Evolutionary conservation across 176 grass and related monocot species (phyloP).

Genomic region (Metroxylon sagu): DNA sequence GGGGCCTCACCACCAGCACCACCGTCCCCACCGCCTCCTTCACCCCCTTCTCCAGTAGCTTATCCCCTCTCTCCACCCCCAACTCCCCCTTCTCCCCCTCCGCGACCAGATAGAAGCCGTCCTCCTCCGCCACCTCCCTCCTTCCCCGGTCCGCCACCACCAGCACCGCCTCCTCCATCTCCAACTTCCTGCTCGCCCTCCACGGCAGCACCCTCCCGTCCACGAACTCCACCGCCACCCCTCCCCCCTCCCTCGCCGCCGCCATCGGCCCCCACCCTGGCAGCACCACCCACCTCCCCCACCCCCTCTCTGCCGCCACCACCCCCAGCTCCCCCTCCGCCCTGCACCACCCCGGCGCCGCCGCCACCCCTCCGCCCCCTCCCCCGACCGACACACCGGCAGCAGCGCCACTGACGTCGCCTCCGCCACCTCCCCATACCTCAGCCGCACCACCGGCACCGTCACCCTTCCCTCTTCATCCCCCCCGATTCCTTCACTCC

Average conservation of each 20-base stretch:
- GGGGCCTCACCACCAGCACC: slow-evolving; percentile 58
- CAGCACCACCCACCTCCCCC: slow-evolving; percentile 64
- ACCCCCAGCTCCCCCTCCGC: slow-evolving; percentile 49
- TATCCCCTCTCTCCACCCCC: slow-evolving; percentile 55
- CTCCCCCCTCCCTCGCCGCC: slow-evolving; percentile 25
- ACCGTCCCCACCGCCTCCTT: slow-evolving; percentile 30
- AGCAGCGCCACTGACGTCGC: slow-evolving; percentile 57
- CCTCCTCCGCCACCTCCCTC: slow-evolving; percentile 37
- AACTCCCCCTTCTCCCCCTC: slow-evolving; percentile 38
- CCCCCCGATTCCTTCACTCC: slow-evolving; percentile 3
- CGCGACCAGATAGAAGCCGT: slow-evolving; percentile 52
- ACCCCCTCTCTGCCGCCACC: slow-evolving; percentile 61
- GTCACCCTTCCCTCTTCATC: slow-evolving; percentile 3
- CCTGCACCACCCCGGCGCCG: slow-evolving; percentile 41
- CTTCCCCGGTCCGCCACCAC: slow-evolving; percentile 41
- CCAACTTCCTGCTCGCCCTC: slow-evolving; percentile 15
- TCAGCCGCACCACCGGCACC: slow-evolving; percentile 47
- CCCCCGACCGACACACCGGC: slow-evolving; percentile 40
- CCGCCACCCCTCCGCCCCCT: slow-evolving; percentile 37
- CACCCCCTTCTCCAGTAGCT: slow-evolving; percentile 33
- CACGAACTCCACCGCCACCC: slow-evolving; percentile 61
- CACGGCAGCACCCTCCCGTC: slow-evolving; percentile 47
- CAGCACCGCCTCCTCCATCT: slow-evolving; percentile 39
- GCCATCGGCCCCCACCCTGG: slow-evolving; percentile 64
- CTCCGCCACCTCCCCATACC: slow-evolving; percentile 59